Evolutionary conservation across 2,329 filamentous ascomycete genomes (phyloP), one percentile per base, ranked within the genome.

Genomic region (Pseudogymnoascus sp.): DNA sequence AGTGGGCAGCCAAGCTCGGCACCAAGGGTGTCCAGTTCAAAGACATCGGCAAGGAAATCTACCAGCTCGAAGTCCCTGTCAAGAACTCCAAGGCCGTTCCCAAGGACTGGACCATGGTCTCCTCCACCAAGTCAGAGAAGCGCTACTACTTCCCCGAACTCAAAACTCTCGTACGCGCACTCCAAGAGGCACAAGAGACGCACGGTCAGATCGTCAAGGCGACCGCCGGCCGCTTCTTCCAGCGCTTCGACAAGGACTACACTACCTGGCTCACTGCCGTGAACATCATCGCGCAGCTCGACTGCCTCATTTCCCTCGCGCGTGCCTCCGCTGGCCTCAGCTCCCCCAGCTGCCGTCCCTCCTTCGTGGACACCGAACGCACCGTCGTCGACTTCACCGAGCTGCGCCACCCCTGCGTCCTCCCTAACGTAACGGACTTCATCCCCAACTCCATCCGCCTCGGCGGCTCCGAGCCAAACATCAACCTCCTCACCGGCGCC

Each of bases 11-110:
- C 36, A 84, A 92, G 46, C 79, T 97, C 3, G 90, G 89, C 65
- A 91, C 88, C 64, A 89, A 83, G 12, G 67, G 82, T 0, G 82
- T 93, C 66, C 87, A 87, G 72, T 95, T 87, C 70, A 86, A 86
- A 28, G 91, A 97, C 72, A 89, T 96, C 6, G 95, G 95, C 66
- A 99, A 99, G 74, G 95, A 99, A 72, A 91, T 99, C 61, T 97
- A 96, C 76, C 93, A 99, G 76, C 82, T 99, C 10, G 95, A 99
- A 74, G 89, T 91, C 0, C 93, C 95, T 0, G 96, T 95, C 75
- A 78, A 79, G 1, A 79, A 90, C 71, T 38, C 56, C 18, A 96
- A 96, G 75, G 86, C 77, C 64, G 78, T 99, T 2, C 95, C 95
- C 0, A 89, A 89, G 68, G 85, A 80, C 70, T 99, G 95, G 93